These are phyloP conservation scores for Monosporascus sp. DNA, from an alignment of 2,329 filamentous ascomycete species.

Conservation along the genomic window DNA sequence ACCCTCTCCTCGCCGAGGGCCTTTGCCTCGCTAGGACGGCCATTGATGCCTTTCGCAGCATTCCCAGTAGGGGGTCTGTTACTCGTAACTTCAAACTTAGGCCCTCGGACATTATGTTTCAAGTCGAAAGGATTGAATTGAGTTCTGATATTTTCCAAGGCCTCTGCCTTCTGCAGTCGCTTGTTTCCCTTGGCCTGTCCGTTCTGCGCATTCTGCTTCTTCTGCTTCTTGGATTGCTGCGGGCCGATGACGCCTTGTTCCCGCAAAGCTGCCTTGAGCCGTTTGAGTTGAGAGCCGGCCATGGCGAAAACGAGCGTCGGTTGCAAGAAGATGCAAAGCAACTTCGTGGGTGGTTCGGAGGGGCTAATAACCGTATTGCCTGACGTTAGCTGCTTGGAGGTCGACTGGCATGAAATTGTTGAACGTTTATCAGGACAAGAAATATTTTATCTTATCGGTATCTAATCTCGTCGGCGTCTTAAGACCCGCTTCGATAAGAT, in stretches of 20 bases:
- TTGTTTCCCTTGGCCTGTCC: constrained; percentile 62
- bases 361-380: background rate
- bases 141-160: constrained; percentile 81
- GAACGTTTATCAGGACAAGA: background rate
- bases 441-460: background rate
- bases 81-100: constrained; percentile 81
- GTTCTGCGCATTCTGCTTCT: constrained; percentile 66
- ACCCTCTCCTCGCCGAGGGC: constrained; percentile 81
- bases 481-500: background rate
- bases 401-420: background rate
- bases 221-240: constrained; percentile 93
- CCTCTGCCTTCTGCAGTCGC: constrained; percentile 68
- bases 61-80: constrained; percentile 49
- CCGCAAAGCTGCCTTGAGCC: constrained; percentile 82
- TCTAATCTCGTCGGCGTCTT: too few species aligned
- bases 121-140: constrained; percentile 98
- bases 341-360: background rate
- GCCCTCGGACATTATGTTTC: constrained; percentile 69
- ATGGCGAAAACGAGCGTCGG: constrained; percentile 42
- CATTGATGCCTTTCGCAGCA: constrained; percentile 55
- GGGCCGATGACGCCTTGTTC: constrained; percentile 88
- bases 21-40: constrained; percentile 78
- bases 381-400: background rate
- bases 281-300: constrained; percentile 94
- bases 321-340: background rate